Base-by-base conservation (phyloP, 164 flowering plant genomes). In the Taxillus chinensis region DNA sequence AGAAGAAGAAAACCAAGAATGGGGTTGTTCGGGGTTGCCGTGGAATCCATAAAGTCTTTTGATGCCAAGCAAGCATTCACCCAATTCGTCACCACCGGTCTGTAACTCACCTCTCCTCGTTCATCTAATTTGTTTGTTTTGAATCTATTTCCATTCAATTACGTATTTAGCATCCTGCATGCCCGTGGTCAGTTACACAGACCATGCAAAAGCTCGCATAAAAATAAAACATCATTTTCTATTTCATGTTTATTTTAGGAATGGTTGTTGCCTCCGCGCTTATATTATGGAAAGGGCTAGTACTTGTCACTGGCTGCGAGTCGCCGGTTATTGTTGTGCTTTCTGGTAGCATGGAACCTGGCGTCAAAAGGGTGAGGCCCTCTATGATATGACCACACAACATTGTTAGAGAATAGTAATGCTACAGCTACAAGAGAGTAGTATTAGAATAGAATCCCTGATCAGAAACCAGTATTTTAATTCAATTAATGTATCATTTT, bases 321-420 rank as follows among this genome's bases (percentile, higher is more conserved):
- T 87, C 90, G 38, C 90, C 89, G 64, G 89, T 87, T 64, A 90
- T 83, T 16, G 91, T 87, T 53, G 95, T 87, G 64, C 84, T 85
- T 38, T 87, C 90, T 62, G 95, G 80, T 62, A 85, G 95, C 69
- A 87, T 87, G 95, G 95, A 87, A 71, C 90, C 90, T 62, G 95
- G 95, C 43, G 83, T 85, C 69, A 82, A 85, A 77, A 75, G 90
- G 81, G 95, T 87, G 73, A 69, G 74, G 59, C 27, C 27, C 27
- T 0, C 27, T 27, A 27, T 27, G 27, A 27, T 27, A 27, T 27
- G 27, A 27, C 27, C 27, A 27, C 27, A 27, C 27, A 27, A 27
- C 27, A 27, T 2, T 27, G 27, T 27, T 27, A 27, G 27, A 27
- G 27, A 27, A 27, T 27, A 27, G 27, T 27, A 27, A 27, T 27